These are phyloP conservation scores for Berkeleyomyces basicola DNA, from an alignment of 2,329 filamentous ascomycete species.

Conservation along the genomic window DNA sequence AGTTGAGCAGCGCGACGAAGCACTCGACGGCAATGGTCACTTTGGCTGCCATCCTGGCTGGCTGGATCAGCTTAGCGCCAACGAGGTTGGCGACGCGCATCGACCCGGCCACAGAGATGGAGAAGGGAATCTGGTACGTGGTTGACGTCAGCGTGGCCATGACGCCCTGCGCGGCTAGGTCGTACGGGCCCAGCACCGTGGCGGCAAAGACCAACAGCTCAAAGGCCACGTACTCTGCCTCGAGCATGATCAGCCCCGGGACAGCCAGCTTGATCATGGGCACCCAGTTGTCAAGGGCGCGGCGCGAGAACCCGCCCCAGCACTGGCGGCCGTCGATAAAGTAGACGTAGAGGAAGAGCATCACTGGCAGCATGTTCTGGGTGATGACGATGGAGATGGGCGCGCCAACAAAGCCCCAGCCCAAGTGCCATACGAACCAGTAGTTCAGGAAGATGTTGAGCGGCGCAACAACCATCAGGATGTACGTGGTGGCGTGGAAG, in stretches of 20 bases:
- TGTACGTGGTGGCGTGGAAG: constrained; percentile 62
- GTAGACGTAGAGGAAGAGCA: constrained; percentile 63
- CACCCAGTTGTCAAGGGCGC: constrained; percentile 57
- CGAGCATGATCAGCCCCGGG: constrained; percentile 83
- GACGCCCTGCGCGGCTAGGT: constrained; percentile 77
- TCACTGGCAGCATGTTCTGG: constrained; percentile 57
- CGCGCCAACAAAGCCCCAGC: constrained; percentile 60
- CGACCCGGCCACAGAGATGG: constrained; percentile 71
- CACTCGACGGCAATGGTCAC: constrained; percentile 54
- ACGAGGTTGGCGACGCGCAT: constrained; percentile 87
- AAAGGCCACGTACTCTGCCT: constrained; percentile 86
- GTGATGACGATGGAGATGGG: constrained; percentile 67
- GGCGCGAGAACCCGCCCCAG: constrained; percentile 64
- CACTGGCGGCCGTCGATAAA: constrained; percentile 61
- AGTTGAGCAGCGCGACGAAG: constrained; percentile 63
- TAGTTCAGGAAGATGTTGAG: constrained; percentile 65
- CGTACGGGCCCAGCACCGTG: constrained; percentile 60
- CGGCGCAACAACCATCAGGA: constrained; percentile 59
- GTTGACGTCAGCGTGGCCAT: constrained; percentile 62
- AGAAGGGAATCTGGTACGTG: constrained; percentile 84
- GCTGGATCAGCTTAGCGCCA: constrained; percentile 64
- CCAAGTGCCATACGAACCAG: constrained; percentile 57
- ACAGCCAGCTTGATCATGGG: constrained; percentile 71
- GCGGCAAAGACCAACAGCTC: constrained; percentile 76
- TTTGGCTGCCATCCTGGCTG: constrained; percentile 64